Evolutionary conservation across 352 stramenopile genomes (phyloP).

Genomic region (Globisporangium nunn): DNA sequence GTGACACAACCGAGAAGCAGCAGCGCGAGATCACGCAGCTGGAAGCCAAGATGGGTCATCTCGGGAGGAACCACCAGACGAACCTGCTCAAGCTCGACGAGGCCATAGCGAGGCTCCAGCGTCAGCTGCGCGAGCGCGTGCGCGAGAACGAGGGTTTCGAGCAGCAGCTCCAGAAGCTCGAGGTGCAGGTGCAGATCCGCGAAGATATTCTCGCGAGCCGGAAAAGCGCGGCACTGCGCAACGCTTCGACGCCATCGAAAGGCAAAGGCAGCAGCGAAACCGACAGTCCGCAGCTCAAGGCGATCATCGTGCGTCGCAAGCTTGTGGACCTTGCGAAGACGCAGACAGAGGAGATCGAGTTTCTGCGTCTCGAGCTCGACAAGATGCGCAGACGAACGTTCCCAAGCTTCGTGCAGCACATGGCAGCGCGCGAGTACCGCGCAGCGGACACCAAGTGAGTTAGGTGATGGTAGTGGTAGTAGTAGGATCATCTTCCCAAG

Average conservation of each 20-base stretch:
- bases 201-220: slow-evolving; percentile 82
- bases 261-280: slow-evolving; percentile 11
- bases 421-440: slow-evolving; percentile 26
- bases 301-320: slow-evolving; percentile 82
- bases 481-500: too few species aligned
- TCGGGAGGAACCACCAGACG: slow-evolving; percentile 55
- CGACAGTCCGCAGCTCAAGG: slow-evolving; percentile 55
- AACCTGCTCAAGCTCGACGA: slow-evolving; percentile 62
- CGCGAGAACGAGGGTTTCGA: slow-evolving; percentile 81
- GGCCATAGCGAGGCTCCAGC: slow-evolving; percentile 34
- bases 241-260: slow-evolving; percentile 1
- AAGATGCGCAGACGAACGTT: slow-evolving; percentile 90
- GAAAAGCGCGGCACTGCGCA: slow-evolving; percentile 37
- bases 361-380: slow-evolving; percentile 82
- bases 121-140: slow-evolving; percentile 56
- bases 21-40: slow-evolving; percentile 64
- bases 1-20: slow-evolving; percentile 72
- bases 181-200: slow-evolving; percentile 82
- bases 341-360: slow-evolving; percentile 91
- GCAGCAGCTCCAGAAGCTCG: slow-evolving; percentile 66
- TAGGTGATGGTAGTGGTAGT: too few species aligned
- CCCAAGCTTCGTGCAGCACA: slow-evolving; percentile 80
- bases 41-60: slow-evolving; percentile 63
- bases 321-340: slow-evolving; percentile 85
- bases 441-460: slow-evolving; percentile 13